phyloP scores from a whole-genome alignment of 2,329 filamentous ascomycete species.

The Podosphaera fusca region DNA sequence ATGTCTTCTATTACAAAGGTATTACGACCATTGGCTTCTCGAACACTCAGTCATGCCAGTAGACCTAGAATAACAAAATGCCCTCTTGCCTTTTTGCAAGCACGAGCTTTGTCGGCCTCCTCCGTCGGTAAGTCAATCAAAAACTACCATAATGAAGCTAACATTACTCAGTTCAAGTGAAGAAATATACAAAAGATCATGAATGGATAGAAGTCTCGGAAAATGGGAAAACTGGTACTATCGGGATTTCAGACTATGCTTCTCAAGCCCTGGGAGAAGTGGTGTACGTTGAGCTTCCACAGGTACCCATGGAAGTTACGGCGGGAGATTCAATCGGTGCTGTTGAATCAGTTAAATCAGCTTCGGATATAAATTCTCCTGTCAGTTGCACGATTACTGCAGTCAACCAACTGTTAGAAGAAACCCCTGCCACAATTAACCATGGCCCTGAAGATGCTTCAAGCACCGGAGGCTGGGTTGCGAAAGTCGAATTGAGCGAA shows the following conservation, averaged over 20 bases:
- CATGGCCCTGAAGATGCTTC: slow-evolving; percentile 58
- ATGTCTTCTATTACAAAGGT: slow-evolving; percentile 38
- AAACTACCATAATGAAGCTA: neutral
- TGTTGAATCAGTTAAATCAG: slow-evolving; percentile 94
- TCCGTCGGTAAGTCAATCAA: slow-evolving; percentile 19
- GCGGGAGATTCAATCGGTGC: slow-evolving; percentile 74
- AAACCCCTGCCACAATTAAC: slow-evolving; percentile 75
- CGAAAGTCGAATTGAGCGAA: slow-evolving; percentile 58
- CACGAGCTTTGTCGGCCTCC: slow-evolving; percentile 25
- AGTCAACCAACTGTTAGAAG: slow-evolving; percentile 53
- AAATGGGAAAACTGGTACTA: slow-evolving; percentile 57
- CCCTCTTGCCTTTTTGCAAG: slow-evolving; percentile 14
- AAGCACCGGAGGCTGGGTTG: slow-evolving; percentile 71
- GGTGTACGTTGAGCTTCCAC: slow-evolving; percentile 87
- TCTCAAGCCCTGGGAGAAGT: slow-evolving; percentile 85
- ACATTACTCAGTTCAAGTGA: slow-evolving; percentile 18
- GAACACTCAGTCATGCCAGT: slow-evolving; percentile 7
- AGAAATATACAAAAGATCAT: slow-evolving; percentile 90
- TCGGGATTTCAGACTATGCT: slow-evolving; percentile 79
- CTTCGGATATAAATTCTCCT: slow-evolving; percentile 89
- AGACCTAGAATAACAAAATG: slow-evolving; percentile 8
- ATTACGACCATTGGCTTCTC: slow-evolving; percentile 18
- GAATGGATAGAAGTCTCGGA: slow-evolving; percentile 87
- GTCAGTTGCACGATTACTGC: slow-evolving; percentile 54
- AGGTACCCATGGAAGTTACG: slow-evolving; percentile 39